Base-by-base conservation (phyloP, 345 rosid species). In the Lumnitzera racemosa region DNA sequence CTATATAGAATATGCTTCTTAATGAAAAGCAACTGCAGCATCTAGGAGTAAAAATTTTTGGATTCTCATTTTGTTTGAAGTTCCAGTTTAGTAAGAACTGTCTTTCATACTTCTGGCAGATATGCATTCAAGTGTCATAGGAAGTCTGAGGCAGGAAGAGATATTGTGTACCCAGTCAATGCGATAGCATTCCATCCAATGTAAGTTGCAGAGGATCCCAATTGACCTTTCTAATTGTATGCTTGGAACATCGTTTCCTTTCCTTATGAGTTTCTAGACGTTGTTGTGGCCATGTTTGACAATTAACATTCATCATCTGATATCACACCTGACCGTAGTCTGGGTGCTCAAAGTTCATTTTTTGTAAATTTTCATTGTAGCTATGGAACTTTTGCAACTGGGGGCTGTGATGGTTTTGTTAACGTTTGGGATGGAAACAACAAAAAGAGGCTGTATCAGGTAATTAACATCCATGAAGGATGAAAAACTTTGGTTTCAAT, bases 41-140 rank as follows among this genome's bases (percentile, higher is more conserved):
- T 36, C 43, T 36, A 36, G 43, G 43, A 36, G 43, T 36, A 36
- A 36, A 36, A 36, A 58, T 27, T 15, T 27, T 53, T 29, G 16
- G 63, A 36, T 36, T 36, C 43, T 29, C 43, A 60, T 50, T 50
- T 60, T 61, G 41, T 24, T 54, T 61, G 31, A 11, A 29, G 51
- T 70, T 41, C 27, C 4, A 31, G 58, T 29, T 51, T 55, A 2
- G 24, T 57, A 62, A 46, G 62, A 36, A 46, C 36, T 46, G 13
- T 15, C 31, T 24, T 43, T 65, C 49, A 61, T 59, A 49, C 47
- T 64, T 50, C 58, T 15, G 67, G 73, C 83, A 95, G 99, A 64
- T 90, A 95, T 79, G 99, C 99, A 51, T 95, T 95, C 67, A 95
- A 95, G 79, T 90, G 99, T 63, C 99, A 95, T 72, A 80, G 99